Evolutionary conservation across 164 flowering plant genomes (phyloP).

Genomic region (Chloranthus sessilifolius): DNA sequence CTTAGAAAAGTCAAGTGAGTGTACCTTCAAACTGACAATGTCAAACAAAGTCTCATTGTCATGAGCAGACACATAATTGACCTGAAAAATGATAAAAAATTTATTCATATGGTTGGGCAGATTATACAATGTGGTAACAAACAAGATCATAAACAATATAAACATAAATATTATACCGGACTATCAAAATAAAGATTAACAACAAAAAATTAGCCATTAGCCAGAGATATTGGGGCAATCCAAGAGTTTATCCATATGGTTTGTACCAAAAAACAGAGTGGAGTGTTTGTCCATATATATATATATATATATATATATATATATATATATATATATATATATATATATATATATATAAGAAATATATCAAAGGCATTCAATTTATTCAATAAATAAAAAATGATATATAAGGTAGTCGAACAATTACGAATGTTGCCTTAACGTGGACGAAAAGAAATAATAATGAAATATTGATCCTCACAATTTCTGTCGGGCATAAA

Average conservation of each 20-base stretch:
- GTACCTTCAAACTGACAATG: conserved; percentile 83
- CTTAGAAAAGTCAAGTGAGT: neutral
- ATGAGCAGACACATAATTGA: conserved; percentile 95
- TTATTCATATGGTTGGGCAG: conserved; percentile 1
- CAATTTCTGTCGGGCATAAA: conserved; percentile 70
- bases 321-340: no score
- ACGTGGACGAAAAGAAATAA: no score
- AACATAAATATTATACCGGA: neutral
- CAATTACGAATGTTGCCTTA: no score
- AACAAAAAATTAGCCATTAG: conserved; percentile 1
- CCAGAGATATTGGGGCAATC: neutral
- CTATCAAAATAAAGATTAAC: neutral
- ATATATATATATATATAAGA: no score
- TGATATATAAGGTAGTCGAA: no score
- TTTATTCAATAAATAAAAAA: no score
- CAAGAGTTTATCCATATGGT: neutral
- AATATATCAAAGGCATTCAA: no score
- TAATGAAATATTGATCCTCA: conserved; percentile 23
- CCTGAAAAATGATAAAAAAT: conserved; percentile 29
- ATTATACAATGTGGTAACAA: neutral
- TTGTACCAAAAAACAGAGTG: neutral
- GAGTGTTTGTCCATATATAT: neutral
- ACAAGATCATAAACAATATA: conserved; percentile 2
- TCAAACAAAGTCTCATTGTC: conserved; percentile 95
- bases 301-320: no score